Conservation (phyloP, 129 eudicot genomes). For the Artemisia tridentata region DNA sequence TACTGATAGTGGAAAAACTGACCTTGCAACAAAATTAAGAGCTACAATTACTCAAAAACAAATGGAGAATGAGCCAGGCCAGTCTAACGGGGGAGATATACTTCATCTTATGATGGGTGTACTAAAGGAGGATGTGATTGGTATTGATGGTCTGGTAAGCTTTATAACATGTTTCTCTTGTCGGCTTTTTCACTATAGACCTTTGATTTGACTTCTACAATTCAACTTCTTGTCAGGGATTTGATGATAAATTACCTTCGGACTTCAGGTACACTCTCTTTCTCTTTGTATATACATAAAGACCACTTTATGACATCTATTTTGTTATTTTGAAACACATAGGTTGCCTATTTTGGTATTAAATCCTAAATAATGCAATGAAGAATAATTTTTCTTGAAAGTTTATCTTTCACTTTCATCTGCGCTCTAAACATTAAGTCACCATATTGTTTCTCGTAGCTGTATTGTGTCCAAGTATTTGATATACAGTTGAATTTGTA, state of each 20-base stretch:
- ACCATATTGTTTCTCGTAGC: not conserved
- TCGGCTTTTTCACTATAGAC: slow-evolving; percentile 18
- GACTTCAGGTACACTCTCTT: slow-evolving; percentile 67
- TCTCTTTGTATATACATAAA: too few relatives aligned
- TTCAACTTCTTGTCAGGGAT: slow-evolving; percentile 52
- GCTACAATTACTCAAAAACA: slow-evolving; percentile 91
- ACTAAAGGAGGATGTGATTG: slow-evolving; percentile 78
- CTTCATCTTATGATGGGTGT: slow-evolving; percentile 87
- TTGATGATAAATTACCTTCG: slow-evolving; percentile 89
- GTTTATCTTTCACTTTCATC: slow-evolving; percentile 3
- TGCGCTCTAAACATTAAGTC: not conserved
- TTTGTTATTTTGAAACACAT: too few relatives aligned
- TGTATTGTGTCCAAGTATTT: slow-evolving; percentile 15
- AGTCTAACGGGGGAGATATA: slow-evolving; percentile 70
- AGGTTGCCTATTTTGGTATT: too few relatives aligned
- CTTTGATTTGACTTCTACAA: slow-evolving; percentile 6
- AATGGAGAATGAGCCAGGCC: slow-evolving; percentile 73
- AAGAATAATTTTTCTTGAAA: not conserved
- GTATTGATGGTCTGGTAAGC: slow-evolving; percentile 78
- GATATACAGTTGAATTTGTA: slow-evolving; percentile 24
- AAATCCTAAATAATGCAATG: too few relatives aligned
- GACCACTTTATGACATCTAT: too few relatives aligned
- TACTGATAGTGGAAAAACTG: too few relatives aligned
- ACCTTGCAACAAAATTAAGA: slow-evolving; percentile 75
- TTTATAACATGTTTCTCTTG: slow-evolving; percentile 17